These are phyloP conservation scores for Penicillium nordicum DNA, from an alignment of 2,329 filamentous ascomycete species.

Conservation along the genomic window DNA sequence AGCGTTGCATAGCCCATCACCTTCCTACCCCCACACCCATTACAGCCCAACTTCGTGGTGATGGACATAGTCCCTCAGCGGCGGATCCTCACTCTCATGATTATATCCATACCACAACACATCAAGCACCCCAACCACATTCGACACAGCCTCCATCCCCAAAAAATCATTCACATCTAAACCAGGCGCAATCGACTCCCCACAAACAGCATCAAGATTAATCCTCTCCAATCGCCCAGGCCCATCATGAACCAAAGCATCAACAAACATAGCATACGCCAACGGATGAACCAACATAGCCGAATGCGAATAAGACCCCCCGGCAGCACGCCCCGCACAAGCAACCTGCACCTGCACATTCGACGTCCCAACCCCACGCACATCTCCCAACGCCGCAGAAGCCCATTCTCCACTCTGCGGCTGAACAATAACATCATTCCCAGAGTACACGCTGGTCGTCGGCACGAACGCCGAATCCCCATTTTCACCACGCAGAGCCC, in stretches of 20 bases:
- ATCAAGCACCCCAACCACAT: constrained; percentile 1
- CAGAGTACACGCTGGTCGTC: constrained; percentile 3
- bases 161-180: neutral
- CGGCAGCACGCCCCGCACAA: neutral
- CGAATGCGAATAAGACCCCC: constrained; percentile 5
- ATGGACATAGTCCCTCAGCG: neutral
- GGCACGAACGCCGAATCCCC: constrained; percentile 5
- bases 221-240: constrained; percentile 4
- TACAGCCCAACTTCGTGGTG: too few species aligned
- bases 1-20: neutral
- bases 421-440: neutral
- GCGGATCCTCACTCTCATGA: neutral
- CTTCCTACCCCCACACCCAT: neutral
- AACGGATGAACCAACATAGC: constrained; percentile 1
- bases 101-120: neutral
- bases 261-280: constrained; percentile 4
- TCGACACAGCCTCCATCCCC: constrained; percentile 1
- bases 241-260: constrained; percentile 5
- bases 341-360: constrained; percentile 2
- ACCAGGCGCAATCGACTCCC: neutral
- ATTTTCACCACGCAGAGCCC: neutral
- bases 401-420: constrained; percentile 1
- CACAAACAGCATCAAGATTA: constrained; percentile 1
- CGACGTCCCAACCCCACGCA: neutral
- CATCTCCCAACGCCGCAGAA: constrained; percentile 1